Evolutionary conservation across 805 yeast species (phyloP), one percentile per base, ranked within the genome.

Genomic region (Wickerhamomyces queroliae): DNA sequence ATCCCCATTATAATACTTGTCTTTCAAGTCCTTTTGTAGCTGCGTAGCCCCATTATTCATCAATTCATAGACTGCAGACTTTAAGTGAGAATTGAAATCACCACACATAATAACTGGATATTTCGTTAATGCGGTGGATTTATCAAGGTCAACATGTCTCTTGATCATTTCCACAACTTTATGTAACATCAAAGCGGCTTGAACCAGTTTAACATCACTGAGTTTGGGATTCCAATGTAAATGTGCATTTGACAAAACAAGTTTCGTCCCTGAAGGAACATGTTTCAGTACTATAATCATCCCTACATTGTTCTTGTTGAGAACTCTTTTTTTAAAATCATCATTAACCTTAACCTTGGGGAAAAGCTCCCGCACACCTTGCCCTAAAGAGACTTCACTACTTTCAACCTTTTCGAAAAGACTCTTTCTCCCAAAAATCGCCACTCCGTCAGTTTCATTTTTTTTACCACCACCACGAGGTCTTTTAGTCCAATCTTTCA

Each of bases 211-310:
- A 41, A 93, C 99, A 64, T 93, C 99, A 58, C 86, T 87, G 57
- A 81, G 86, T 37, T 85, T 87, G 4, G 99, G 99, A 67, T 93
- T 97, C 98, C 99, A 93, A 61, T 91, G 97, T 60, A 93, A 76
- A 70, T 93, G 99, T 0, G 98, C 90, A 54, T 89, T 91, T 4
- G 85, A 89, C 26, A 88, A 69, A 49, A 86, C 70, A 29, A 91
- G 63, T 46, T 74, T 74, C 57, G 82, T 84, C 15, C 90, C 88
- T 6, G 90, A 76, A 39, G 72, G 73, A 25, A 69, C 60, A 54
- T 85, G 93, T 56, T 86, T 88, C 48, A 93, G 73, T 40, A 80
- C 75, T 13, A 84, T 67, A 36, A 88, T 76, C 37, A 86, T 67
- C 7, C 96, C 98, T 53, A 93, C 79, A 54, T 93, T 88, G 63